Evolutionary conservation across 495 filamentous ascomycete species (phyloP).

Genomic region (Talaromyces proteolyticus): DNA sequence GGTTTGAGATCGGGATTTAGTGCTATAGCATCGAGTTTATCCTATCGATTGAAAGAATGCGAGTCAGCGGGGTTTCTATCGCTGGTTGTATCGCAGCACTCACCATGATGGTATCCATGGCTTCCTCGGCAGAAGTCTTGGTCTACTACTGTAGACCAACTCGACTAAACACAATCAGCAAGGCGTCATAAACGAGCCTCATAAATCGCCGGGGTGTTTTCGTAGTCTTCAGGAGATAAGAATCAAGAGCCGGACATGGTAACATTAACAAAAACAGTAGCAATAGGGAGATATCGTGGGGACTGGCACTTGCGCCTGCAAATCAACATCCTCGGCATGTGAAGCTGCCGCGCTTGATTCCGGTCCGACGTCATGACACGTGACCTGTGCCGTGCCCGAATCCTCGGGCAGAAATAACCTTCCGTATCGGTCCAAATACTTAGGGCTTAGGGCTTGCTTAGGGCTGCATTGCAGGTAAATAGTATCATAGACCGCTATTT

Average conservation of each 20-base stretch:
- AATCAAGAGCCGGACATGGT: slow-evolving; percentile 1
- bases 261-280: too few relatives aligned
- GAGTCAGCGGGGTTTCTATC: not conserved
- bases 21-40: slow-evolving; percentile 56
- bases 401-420: too few relatives aligned
- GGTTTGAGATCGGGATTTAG: slow-evolving; percentile 81
- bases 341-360: not conserved
- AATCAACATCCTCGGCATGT: slow-evolving; percentile 8
- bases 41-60: not conserved
- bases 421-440: too few relatives aligned
- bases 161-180: not conserved
- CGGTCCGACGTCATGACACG: slow-evolving; percentile 7
- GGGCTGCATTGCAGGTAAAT: not conserved
- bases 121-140: not conserved
- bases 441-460: not conserved
- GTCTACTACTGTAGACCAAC: not conserved
- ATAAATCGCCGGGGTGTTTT: too few relatives aligned
- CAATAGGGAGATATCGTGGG: not conserved
- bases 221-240: not conserved
- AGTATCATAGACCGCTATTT: too few relatives aligned
- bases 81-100: not conserved
- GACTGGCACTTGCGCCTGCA: not conserved
- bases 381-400: not conserved
- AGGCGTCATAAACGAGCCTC: not conserved
- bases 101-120: slow-evolving; percentile 9